A percentile compares a stretch with the other conserved stretches of the same genome.
Evolutionary conservation across 345 rosid genomes (phyloP).

Genomic region (Eucalyptus caleyi): DNA sequence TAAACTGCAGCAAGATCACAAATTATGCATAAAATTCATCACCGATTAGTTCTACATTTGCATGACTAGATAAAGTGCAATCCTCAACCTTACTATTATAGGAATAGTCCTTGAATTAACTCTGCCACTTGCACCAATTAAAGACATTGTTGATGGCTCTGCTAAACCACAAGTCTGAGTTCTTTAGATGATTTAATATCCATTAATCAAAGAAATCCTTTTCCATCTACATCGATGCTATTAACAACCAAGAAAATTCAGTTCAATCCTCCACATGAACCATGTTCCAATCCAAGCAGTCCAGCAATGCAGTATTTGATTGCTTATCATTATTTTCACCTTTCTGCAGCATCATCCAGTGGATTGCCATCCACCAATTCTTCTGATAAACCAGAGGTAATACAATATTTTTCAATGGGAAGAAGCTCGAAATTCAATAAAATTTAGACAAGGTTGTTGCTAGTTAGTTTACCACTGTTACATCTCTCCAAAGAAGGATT

Average conservation of each 20-base stretch:
- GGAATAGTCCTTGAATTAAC: neutral
- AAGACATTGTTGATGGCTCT: neutral
- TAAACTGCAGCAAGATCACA: neutral
- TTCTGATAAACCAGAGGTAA: neutral
- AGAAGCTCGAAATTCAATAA: neutral
- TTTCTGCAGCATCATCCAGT: neutral
- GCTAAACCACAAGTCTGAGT: neutral
- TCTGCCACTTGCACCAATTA: neutral
- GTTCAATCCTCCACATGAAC: neutral
- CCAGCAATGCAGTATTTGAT: neutral
- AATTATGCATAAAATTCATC: neutral
- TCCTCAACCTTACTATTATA: neutral
- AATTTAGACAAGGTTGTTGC: neutral
- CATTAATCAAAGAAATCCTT: neutral
- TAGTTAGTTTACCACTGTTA: neutral
- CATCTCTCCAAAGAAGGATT: neutral
- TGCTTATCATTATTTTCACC: neutral
- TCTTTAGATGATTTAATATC: neutral
- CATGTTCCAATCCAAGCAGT: neutral
- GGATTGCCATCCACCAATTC: neutral
- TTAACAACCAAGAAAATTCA: neutral
- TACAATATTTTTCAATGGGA: neutral
- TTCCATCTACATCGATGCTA: neutral
- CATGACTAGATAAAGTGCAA: neutral
- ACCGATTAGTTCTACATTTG: neutral